Percentiles rank a stretch among this genome's conserved stretches.
Evolutionary conservation across 805 yeast species (phyloP).

Genomic region (Barnettozyma botsteinii): DNA sequence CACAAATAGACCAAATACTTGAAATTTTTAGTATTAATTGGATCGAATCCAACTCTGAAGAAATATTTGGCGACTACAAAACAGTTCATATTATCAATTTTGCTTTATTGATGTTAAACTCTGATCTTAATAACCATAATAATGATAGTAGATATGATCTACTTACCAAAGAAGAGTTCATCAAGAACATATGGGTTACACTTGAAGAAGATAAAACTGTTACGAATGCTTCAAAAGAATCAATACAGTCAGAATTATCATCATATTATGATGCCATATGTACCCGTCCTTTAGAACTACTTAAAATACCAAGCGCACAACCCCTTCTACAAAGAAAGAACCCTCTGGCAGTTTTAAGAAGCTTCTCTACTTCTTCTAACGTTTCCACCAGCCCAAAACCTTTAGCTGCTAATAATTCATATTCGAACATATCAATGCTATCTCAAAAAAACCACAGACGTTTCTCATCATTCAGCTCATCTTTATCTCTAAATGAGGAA

Average conservation of each 20-base stretch:
- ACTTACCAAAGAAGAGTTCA: slow-evolving; percentile 39
- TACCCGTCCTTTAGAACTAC: slow-evolving; percentile 13
- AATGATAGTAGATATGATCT: slow-evolving; percentile 27
- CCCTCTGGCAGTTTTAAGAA: slow-evolving; percentile 8
- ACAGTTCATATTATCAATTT: slow-evolving; percentile 69
- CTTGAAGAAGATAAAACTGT: slow-evolving; percentile 24
- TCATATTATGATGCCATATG: slow-evolving; percentile 35
- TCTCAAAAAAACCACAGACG: slow-evolving; percentile 17
- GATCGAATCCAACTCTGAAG: slow-evolving; percentile 41
- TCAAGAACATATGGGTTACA: slow-evolving; percentile 45
- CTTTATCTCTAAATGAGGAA: slow-evolving; percentile 9
- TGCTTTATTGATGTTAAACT: slow-evolving; percentile 65
- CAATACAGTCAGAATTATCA: slow-evolving; percentile 17
- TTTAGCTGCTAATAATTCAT: background rate
- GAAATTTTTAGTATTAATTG: slow-evolving; percentile 65
- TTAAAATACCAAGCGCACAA: slow-evolving; percentile 4
- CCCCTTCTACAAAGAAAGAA: background rate
- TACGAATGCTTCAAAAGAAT: background rate
- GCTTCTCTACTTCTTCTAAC: slow-evolving; percentile 10
- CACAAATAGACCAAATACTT: slow-evolving; percentile 68
- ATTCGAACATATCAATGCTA: slow-evolving; percentile 18
- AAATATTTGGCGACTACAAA: slow-evolving; percentile 45
- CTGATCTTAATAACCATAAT: slow-evolving; percentile 59
- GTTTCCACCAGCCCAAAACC: background rate
- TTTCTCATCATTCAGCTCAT: slow-evolving; percentile 24